phyloP scores from a whole-genome alignment of 805 yeast genomes.

The Clavispora carvajalis region DNA sequence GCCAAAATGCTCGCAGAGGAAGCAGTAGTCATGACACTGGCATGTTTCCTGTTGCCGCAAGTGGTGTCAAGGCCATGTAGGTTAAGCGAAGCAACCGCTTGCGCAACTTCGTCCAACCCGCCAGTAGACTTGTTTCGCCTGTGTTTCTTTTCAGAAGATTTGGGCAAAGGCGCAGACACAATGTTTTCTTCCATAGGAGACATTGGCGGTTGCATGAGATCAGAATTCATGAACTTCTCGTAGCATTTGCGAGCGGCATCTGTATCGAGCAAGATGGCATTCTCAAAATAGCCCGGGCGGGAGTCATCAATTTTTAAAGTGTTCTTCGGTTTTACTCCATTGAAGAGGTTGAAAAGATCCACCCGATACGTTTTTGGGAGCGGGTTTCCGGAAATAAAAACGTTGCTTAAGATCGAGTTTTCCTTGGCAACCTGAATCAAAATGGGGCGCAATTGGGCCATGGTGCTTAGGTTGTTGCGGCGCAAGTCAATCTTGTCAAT shows the following conservation, averaged over 20 bases:
- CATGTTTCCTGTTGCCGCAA: slow-evolving; percentile 10
- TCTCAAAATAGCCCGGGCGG: slow-evolving; percentile 57
- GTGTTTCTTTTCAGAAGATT: background rate
- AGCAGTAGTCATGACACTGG: slow-evolving; percentile 16
- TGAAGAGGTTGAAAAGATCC: slow-evolving; percentile 51
- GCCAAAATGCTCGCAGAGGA: slow-evolving; percentile 13
- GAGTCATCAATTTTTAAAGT: slow-evolving; percentile 53
- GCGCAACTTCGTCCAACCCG: slow-evolving; percentile 8
- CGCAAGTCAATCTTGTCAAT: slow-evolving; percentile 52
- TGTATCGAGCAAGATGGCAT: slow-evolving; percentile 47
- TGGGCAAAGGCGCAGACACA: background rate
- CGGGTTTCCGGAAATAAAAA: slow-evolving; percentile 37
- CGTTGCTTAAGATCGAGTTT: slow-evolving; percentile 33
- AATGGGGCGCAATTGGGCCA: slow-evolving; percentile 31
- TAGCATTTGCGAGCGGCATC: slow-evolving; percentile 42
- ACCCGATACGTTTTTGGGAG: slow-evolving; percentile 45
- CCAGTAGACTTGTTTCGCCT: slow-evolving; percentile 7
- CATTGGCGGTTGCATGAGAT: background rate
- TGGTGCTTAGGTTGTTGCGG: slow-evolving; percentile 37
- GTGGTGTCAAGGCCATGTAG: slow-evolving; percentile 13
- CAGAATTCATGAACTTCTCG: slow-evolving; percentile 29
- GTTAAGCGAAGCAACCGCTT: slow-evolving; percentile 10
- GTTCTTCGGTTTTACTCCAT: slow-evolving; percentile 47
- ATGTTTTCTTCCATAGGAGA: background rate
- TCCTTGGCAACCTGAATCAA: slow-evolving; percentile 28